phyloP scores from a whole-genome alignment of 169 alveolate genomes.

The Plasmodium malariae region DNA sequence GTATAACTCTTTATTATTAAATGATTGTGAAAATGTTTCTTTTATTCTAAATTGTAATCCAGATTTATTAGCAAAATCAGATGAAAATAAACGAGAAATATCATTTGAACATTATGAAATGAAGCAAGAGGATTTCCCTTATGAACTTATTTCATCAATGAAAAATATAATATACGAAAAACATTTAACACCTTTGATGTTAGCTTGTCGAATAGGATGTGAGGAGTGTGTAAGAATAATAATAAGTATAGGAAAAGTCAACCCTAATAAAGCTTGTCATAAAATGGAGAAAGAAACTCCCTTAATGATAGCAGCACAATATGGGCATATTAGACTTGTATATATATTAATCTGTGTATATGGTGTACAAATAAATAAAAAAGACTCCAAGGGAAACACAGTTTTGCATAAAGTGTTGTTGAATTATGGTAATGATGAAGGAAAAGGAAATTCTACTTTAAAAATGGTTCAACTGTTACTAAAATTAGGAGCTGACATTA shows the following conservation, averaged over 20 bases:
- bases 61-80: conserved; percentile 39
- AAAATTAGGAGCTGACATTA: conserved; percentile 80
- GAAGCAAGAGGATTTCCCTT: conserved; percentile 36
- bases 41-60: conserved; percentile 41
- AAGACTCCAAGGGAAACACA: conserved; percentile 88
- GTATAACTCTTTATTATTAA: conserved; percentile 47
- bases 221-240: conserved; percentile 79
- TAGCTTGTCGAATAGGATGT: conserved; percentile 85
- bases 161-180: conserved; percentile 61
- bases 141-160: conserved; percentile 58
- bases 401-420: conserved; percentile 84
- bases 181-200: conserved; percentile 84
- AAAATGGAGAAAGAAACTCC: conserved; percentile 84
- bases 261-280: conserved; percentile 80
- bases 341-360: conserved; percentile 82
- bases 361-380: conserved; percentile 86
- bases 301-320: conserved; percentile 90
- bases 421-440: conserved; percentile 15
- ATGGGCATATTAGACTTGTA: conserved; percentile 85
- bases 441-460: conserved; percentile 5
- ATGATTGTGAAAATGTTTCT: conserved; percentile 55
- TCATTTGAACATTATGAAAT: conserved; percentile 72
- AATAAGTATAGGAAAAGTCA: conserved; percentile 80
- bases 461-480: conserved; percentile 71
- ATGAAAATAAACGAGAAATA: conserved; percentile 48